These are phyloP conservation scores for Termitomyces sp. DNA, from an alignment of 768 basidiomycete genomes.

Conservation along the genomic window DNA sequence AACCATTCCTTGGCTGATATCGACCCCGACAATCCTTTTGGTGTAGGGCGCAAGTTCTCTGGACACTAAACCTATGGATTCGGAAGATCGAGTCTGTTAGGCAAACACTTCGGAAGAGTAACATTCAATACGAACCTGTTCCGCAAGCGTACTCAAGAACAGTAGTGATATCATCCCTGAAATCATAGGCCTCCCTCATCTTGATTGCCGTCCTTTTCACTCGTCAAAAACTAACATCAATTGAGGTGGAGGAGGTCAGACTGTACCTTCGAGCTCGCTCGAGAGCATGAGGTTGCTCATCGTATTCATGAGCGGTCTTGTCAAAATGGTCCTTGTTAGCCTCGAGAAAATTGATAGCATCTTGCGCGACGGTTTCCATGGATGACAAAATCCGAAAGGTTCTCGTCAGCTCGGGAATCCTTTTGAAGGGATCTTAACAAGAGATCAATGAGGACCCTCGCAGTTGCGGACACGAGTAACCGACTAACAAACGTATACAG, in stretches of 20 bases:
- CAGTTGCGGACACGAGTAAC: neutral
- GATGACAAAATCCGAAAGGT: neutral
- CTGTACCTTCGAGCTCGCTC: constrained; percentile 11
- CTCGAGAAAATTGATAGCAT: constrained; percentile 1
- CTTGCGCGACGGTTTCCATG: neutral
- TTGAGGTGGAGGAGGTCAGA: constrained; percentile 1
- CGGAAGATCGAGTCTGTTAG: neutral
- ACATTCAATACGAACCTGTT: constrained; percentile 31
- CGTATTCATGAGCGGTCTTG: constrained; percentile 11
- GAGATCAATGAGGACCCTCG: neutral
- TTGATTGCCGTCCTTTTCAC: constrained; percentile 28
- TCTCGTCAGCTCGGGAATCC: neutral
- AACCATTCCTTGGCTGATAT: constrained; percentile 69
- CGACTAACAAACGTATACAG: too few species aligned
- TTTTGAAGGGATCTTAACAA: neutral
- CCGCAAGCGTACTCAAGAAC: constrained; percentile 78
- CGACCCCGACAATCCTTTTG: constrained; percentile 65
- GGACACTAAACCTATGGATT: constrained; percentile 53
- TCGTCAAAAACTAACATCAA: neutral
- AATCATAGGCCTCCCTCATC: constrained; percentile 35
- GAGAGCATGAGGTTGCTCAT: constrained; percentile 10
- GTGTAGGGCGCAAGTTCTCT: constrained; percentile 54
- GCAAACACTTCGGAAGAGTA: neutral
- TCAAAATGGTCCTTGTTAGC: constrained; percentile 16
- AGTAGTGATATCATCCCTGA: constrained; percentile 50